Evolutionary conservation across 129 eudicot species (phyloP).

Genomic region (Mikania micrantha): DNA sequence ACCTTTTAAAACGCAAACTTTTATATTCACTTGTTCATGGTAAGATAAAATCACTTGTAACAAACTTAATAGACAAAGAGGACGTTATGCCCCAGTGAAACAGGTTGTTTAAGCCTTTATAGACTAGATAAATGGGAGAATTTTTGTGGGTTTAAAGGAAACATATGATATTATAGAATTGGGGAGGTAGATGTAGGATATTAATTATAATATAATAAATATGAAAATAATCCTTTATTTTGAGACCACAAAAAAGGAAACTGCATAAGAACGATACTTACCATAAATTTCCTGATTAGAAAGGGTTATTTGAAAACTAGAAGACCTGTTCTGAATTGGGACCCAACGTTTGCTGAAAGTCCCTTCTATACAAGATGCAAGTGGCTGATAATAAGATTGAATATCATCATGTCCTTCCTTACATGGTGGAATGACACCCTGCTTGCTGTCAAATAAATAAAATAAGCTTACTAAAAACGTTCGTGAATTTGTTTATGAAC

Average conservation of each 20-base stretch:
- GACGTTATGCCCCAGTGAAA: not conserved
- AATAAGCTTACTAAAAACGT: not conserved
- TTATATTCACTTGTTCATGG: too few species aligned
- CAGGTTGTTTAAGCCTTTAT: not conserved
- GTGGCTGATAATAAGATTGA: constrained; percentile 67
- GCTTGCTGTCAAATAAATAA: constrained; percentile 33
- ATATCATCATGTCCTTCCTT: constrained; percentile 62
- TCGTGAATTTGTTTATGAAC: not conserved
- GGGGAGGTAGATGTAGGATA: too few species aligned
- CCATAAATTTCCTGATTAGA: constrained; percentile 67
- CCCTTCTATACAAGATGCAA: constrained; percentile 67
- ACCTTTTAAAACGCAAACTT: not conserved
- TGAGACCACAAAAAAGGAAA: not conserved
- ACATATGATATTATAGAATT: not conserved
- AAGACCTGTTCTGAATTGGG: constrained; percentile 72
- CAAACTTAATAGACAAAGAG: not conserved
- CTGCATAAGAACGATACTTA: constrained; percentile 28
- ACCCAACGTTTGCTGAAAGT: constrained; percentile 66
- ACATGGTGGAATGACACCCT: constrained; percentile 54
- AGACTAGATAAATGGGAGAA: not conserved
- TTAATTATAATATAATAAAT: too few species aligned
- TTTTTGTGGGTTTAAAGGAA: not conserved
- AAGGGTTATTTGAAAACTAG: constrained; percentile 40
- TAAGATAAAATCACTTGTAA: not conserved
- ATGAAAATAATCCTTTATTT: not conserved